phyloP scores from a whole-genome alignment of 2,329 filamentous ascomycete genomes.

The Penicillium sp. region DNA sequence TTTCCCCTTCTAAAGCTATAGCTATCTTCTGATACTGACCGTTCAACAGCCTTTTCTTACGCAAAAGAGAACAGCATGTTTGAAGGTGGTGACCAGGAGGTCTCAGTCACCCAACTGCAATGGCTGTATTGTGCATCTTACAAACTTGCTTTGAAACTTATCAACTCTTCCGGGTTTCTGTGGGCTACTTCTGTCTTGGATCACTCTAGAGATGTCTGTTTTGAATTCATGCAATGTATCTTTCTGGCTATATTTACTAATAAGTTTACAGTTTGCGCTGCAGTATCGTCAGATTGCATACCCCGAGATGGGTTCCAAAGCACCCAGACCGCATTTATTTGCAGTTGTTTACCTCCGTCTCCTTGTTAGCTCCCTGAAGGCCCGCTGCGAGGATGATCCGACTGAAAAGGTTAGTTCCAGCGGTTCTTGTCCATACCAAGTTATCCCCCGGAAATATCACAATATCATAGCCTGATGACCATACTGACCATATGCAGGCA shows the following conservation, averaged over 20 bases:
- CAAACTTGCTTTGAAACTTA: background rate
- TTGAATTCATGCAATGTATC: background rate
- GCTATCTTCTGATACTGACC: background rate
- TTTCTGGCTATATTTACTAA: background rate
- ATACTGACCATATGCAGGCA: background rate
- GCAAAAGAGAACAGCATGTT: background rate
- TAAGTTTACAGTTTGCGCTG: background rate
- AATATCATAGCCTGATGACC: background rate
- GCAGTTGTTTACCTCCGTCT: background rate
- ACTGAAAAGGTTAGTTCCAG: background rate
- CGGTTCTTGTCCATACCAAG: background rate
- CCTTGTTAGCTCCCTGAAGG: background rate
- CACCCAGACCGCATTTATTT: slow-evolving; percentile 1
- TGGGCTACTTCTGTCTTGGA: background rate
- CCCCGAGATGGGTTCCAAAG: background rate
- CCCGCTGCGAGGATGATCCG: background rate
- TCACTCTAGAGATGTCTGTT: slow-evolving; percentile 4
- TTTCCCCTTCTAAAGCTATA: background rate
- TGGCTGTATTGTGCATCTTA: slow-evolving; percentile 3
- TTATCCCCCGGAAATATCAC: too few relatives aligned
- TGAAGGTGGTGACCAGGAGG: background rate
- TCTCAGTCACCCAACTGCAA: slow-evolving; percentile 5
- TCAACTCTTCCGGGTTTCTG: background rate
- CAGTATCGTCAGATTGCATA: slow-evolving; percentile 1
- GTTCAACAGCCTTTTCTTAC: background rate